Percentiles rank a stretch among this genome's conserved stretches.
phyloP scores from a whole-genome alignment of 202 grass and related monocot genomes.

The Schoenoplectus triqueter region DNA sequence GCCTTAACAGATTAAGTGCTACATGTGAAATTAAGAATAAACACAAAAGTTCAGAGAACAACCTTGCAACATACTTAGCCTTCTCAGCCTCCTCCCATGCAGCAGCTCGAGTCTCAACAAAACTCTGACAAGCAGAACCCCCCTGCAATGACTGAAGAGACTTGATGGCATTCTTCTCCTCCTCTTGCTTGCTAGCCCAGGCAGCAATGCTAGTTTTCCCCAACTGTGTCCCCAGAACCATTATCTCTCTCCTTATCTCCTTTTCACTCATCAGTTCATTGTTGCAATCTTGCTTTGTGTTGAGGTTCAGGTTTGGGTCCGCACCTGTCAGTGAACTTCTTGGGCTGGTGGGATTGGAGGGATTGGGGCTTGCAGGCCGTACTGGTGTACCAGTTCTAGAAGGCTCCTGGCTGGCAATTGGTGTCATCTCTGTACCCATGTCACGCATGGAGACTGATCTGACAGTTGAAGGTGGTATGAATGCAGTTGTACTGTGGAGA shows the following conservation, averaged over 20 bases:
- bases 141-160: slow-evolving; percentile 46
- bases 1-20: neutral
- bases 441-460: slow-evolving; percentile 97
- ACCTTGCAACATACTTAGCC: slow-evolving; percentile 93
- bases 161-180: slow-evolving; percentile 62
- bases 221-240: slow-evolving; percentile 83
- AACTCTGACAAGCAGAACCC: slow-evolving; percentile 51
- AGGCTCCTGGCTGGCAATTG: slow-evolving; percentile 90
- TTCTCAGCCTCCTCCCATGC: slow-evolving; percentile 97
- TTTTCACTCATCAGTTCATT: slow-evolving; percentile 62
- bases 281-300: slow-evolving; percentile 49
- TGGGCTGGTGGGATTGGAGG: slow-evolving; percentile 70
- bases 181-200: slow-evolving; percentile 95
- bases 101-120: slow-evolving; percentile 61
- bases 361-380: slow-evolving; percentile 83
- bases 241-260: slow-evolving; percentile 87
- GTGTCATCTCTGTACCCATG: slow-evolving; percentile 99
- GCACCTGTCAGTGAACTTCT: slow-evolving; percentile 48
- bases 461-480: slow-evolving; percentile 70
- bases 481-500: slow-evolving; percentile 59
- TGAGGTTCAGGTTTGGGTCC: slow-evolving; percentile 40
- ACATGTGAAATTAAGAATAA: slow-evolving; percentile 23
- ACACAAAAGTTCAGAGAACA: neutral
- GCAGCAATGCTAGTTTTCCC: slow-evolving; percentile 95
- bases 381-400: slow-evolving; percentile 86